A percentile compares a stretch with the other conserved stretches of the same genome.
phyloP scores from a whole-genome alignment of 225 moss, liverwort and hornwort species.

The Neckera pumila region DNA sequence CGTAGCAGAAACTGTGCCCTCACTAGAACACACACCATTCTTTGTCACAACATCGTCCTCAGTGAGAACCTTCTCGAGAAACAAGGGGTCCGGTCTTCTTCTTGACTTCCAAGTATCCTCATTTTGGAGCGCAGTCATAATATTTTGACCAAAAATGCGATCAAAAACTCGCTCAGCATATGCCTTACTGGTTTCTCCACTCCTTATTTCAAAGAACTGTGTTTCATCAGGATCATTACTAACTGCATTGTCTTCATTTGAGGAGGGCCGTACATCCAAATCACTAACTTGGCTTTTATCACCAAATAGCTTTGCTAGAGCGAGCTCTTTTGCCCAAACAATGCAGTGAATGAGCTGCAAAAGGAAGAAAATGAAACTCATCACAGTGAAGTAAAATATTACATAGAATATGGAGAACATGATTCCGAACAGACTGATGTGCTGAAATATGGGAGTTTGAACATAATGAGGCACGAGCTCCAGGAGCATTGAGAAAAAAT shows the following conservation, averaged over 20 bases:
- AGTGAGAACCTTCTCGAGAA: conserved; percentile 55
- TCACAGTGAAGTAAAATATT: not conserved
- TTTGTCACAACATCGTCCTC: conserved; percentile 10
- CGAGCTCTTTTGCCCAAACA: conserved; percentile 97
- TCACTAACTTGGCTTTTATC: conserved; percentile 84
- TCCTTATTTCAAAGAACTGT: conserved; percentile 63
- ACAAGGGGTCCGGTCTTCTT: conserved; percentile 69
- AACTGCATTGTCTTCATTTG: conserved; percentile 39
- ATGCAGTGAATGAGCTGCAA: conserved; percentile 97
- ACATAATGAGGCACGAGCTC: not conserved
- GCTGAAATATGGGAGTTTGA: not conserved
- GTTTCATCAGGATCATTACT: conserved; percentile 58
- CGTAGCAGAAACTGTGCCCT: conserved; percentile 50
- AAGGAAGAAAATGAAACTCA: not conserved
- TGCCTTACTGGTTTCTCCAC: conserved; percentile 53
- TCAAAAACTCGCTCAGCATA: conserved; percentile 79
- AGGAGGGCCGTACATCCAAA: conserved; percentile 56
- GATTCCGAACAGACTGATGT: not conserved
- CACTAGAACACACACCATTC: conserved; percentile 31
- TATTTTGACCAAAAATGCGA: conserved; percentile 89
- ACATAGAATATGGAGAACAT: not conserved
- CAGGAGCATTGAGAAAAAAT: not conserved
- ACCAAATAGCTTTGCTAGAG: conserved; percentile 85
- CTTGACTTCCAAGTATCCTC: conserved; percentile 97
- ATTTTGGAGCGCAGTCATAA: conserved; percentile 76